Conservation (phyloP, 768 basidiomycete genomes). For the Agrocybe pediades region DNA sequence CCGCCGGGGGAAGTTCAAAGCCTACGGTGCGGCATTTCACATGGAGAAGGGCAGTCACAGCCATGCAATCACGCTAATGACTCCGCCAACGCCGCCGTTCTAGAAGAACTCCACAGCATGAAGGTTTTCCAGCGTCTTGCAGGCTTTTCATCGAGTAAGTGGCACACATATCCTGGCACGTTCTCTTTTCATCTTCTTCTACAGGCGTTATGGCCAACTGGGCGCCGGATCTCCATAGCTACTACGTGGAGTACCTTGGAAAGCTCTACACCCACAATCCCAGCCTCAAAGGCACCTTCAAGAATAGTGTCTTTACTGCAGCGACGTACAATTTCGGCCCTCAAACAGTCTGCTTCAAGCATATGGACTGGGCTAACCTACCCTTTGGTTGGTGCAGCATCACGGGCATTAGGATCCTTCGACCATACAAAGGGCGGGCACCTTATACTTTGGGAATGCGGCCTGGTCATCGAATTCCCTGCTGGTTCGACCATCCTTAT, state of each 20-base stretch:
- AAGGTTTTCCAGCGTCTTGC: constrained; percentile 6
- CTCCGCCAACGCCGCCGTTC: not conserved
- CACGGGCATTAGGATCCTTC: not conserved
- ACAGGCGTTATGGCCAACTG: constrained; percentile 4
- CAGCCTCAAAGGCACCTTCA: not conserved
- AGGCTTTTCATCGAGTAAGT: constrained; percentile 6
- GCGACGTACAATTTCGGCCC: not conserved
- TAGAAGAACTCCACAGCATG: constrained; percentile 2
- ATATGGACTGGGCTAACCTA: not conserved
- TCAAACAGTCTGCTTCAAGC: not conserved
- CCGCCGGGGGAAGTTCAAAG: constrained; percentile 6
- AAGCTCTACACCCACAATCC: constrained; percentile 3
- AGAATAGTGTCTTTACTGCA: not conserved
- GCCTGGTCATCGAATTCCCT: constrained; percentile 1
- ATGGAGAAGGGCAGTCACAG: constrained; percentile 4
- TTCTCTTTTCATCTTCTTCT: not conserved
- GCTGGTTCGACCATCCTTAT: constrained; percentile 1
- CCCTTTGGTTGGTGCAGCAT: not conserved
- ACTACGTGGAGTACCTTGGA: constrained; percentile 1
- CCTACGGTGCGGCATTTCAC: constrained; percentile 9
- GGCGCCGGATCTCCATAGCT: constrained; percentile 4
- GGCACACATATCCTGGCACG: not conserved
- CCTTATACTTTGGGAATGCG: not conserved
- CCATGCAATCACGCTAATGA: constrained; percentile 8
- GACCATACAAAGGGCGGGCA: constrained; percentile 12